Base-by-base conservation (phyloP, 2,329 filamentous ascomycete species). In the Lojkania enalia region DNA sequence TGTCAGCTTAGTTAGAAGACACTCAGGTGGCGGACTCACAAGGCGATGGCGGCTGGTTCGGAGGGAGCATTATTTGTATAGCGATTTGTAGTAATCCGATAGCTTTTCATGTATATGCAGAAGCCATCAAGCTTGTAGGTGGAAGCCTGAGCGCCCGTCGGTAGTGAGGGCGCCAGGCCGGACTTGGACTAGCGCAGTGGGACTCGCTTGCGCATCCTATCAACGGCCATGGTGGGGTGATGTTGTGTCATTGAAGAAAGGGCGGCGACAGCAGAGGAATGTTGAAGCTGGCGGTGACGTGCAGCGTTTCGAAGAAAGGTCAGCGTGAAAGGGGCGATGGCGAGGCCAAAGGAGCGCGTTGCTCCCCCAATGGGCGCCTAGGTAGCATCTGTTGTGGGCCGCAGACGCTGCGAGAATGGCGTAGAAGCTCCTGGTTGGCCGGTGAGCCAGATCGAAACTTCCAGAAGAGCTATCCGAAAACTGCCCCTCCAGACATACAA, bases 381-480 rank as follows among this genome's bases (percentile, higher is more conserved):
- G 54, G 52, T 52, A 54, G 51, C 51, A 46, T 49, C 46, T 47
- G 40, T 38, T 30, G 57, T 57, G 57, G 55, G 55, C 51, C 57
- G 43, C 25, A 32, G 55, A 46, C 40, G 36, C 27, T 51, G 50
- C 46, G 32, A 48, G 46, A 54, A 54, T 21, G 20, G 20, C 50
- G 39, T 52, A 47, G 57, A 58, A 59, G 48, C 21, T 49, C 48
- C 55, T 58, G 50, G 54, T 56, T 51, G 55, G 49, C 46, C 39
- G 32, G 45, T 42, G 45, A 44, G 42, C 47, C 44, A 48, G 39
- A 46, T 51, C 45, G 55, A 56, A 56, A 32, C 30, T 57, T 54
- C 51, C 47, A 53, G 53, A 57, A 55, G 42, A 49, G 49, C 39
- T 41, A 42, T 31, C 44, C 44, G 47, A 53, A 60, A 56, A 48